Evolutionary conservation across 2,329 filamentous ascomycete species (phyloP).

Genomic region (Basipetospora chlamydospora): DNA sequence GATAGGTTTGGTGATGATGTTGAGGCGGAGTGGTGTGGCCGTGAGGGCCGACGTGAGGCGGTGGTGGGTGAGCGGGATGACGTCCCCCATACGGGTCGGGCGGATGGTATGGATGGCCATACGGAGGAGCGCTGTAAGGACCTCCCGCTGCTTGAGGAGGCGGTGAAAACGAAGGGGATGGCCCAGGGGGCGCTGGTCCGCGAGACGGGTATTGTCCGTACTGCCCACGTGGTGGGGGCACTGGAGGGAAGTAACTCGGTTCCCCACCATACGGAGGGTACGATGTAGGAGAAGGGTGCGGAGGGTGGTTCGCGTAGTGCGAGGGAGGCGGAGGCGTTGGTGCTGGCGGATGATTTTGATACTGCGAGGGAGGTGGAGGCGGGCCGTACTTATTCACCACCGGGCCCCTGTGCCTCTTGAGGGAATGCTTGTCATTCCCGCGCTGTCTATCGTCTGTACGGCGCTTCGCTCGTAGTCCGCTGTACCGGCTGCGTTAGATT

Average conservation of each 20-base stretch:
- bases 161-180: slow-evolving; percentile 9
- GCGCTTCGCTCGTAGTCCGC: slow-evolving; percentile 5
- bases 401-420: slow-evolving; percentile 13
- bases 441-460: neutral
- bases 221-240: slow-evolving; percentile 11
- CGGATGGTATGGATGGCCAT: slow-evolving; percentile 5
- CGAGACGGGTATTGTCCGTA: slow-evolving; percentile 13
- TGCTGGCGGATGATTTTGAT: neutral
- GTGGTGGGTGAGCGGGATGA: slow-evolving; percentile 5
- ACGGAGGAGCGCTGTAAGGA: slow-evolving; percentile 8
- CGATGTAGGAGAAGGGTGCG: slow-evolving; percentile 10
- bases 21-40: slow-evolving; percentile 6
- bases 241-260: slow-evolving; percentile 13
- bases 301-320: slow-evolving; percentile 14
- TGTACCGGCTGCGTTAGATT: slow-evolving; percentile 16
- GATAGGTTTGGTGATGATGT: slow-evolving; percentile 9
- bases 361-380: slow-evolving; percentile 10
- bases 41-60: slow-evolving; percentile 7
- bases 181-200: slow-evolving; percentile 9
- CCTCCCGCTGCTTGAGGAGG: slow-evolving; percentile 10
- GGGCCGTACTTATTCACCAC: slow-evolving; percentile 22
- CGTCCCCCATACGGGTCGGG: neutral
- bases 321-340: slow-evolving; percentile 7
- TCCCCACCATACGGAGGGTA: slow-evolving; percentile 13
- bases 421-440: neutral